Evolutionary conservation across 805 yeast species (phyloP), one percentile per base, ranked within the genome.

Genomic region (Saccharomycopsis oosterbeekiorum): DNA sequence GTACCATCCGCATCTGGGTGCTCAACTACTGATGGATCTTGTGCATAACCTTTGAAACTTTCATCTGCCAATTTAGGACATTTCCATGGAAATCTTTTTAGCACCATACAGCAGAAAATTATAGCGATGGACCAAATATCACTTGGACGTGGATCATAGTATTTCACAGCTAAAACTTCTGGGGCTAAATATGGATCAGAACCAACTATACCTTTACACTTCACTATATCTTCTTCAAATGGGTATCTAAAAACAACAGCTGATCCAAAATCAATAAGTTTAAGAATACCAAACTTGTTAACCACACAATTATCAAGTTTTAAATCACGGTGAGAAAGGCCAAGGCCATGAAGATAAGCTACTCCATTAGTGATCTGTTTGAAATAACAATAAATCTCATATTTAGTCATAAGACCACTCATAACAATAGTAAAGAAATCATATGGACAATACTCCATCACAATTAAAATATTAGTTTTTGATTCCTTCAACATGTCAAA

Each of bases 141-240:
- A 42, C 86, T 90, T 42, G 83, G 83, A 70, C 84, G 85, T 11
- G 96, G 92, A 71, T 88, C 90, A 70, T 87, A 88, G 58, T 77
- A 75, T 37, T 79, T 79, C 50, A 70, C 70, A 14, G 76, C 71
- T 58, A 86, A 75, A 15, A 87, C 92, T 72, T 88, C 96, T 0
- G 96, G 96, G 0, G 94, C 94, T 67, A 88, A 77, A 70, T 88
- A 88, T 12, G 96, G 96, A 73, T 88, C 96, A 15, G 89, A 84
- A 14, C 96, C 96, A 59, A 88, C 93, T 62, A 88, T 81, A 5
- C 93, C 94, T 68, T 84, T 90, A 10, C 88, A 83, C 69, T 78
- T 77, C 11, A 83, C 84, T 26, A 79, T 74, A 43, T 78, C 79
- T 57, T 78, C 81, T 68, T 84, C 88, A 69, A 82, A 85, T 4